Conservation (phyloP, 257 asterid species). For the Eustoma russellianum region DNA sequence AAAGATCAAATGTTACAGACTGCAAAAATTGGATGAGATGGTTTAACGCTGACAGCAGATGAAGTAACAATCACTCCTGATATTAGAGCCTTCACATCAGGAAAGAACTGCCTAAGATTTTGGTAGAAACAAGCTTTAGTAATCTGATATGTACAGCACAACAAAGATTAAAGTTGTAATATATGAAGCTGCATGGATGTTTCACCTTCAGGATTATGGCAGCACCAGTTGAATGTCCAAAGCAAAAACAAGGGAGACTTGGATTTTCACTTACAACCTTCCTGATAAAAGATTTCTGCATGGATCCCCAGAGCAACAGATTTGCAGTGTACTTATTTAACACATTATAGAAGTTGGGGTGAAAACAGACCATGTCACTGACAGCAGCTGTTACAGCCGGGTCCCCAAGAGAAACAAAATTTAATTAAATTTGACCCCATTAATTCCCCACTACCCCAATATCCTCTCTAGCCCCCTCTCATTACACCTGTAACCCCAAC, state of each 20-base stretch:
- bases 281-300: conserved; percentile 50
- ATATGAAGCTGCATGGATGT: neutral
- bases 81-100: conserved; percentile 43
- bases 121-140: conserved; percentile 1
- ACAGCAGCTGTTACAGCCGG: too few species aligned
- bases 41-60: conserved; percentile 90
- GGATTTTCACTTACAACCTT: conserved; percentile 64
- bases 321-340: neutral
- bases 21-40: conserved; percentile 69
- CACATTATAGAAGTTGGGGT: neutral
- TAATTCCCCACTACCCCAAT: too few species aligned
- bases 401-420: too few species aligned
- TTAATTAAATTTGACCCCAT: too few species aligned
- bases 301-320: conserved; percentile 6
- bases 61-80: conserved; percentile 76
- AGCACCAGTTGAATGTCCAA: conserved; percentile 94
- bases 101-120: conserved; percentile 57
- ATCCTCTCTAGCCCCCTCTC: too few species aligned
- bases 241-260: conserved; percentile 65
- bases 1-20: conserved; percentile 25
- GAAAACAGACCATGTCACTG: conserved; percentile 44
- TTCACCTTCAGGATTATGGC: conserved; percentile 80
- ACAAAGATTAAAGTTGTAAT: neutral
- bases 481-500: too few species aligned
- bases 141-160: neutral